Evolutionary conservation across 73 alveolate species (phyloP), one percentile per base, ranked within the genome.

Genomic region (Paramecium bursaria): DNA sequence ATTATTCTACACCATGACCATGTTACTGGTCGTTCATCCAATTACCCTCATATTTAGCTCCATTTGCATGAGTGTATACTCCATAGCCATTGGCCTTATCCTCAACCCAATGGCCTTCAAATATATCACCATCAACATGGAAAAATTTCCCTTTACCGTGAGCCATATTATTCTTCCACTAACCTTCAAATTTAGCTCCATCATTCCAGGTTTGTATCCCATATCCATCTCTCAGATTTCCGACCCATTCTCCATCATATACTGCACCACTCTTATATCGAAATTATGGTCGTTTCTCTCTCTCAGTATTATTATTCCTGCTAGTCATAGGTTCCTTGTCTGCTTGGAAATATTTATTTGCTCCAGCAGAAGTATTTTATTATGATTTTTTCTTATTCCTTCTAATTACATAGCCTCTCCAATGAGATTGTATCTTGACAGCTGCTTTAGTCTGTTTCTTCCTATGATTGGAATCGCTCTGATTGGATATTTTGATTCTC

Each of bases 1-100:
- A 89, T 23, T 76, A 88, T 75, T 89, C 94, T 50, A 74, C 74
- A 17, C 92, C 93, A 75, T 35, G 87, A 39, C 92, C 92, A 44
- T 88, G 89, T 47, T 87, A 73, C 15, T 53, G 48, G 26, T 87
- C 93, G 19, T 75, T 82, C 23, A 52, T 44, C 94, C 94, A 89
- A 19, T 88, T 92, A 15, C 91, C 91, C 49, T 85, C 91, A 73
- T 85, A 85, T 25, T 73, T 85, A 3, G 91, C 91, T 25, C 91
- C 91, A 47, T 85, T 85, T 0, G 85, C 91, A 73, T 85, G 91
- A 0, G 39, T 52, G 14, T 85, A 85, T 2, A 61, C 31, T 3
- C 91, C 91, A 49, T 53, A 73, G 11, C 91, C 91, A 19, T 75
- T 54, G n/a, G 91, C 91, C 42, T 85, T 85, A 74, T 85, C 91